Percentiles rank a stretch among this genome's conserved stretches.
These are phyloP conservation scores for Chrysoporthe cubensis DNA, from an alignment of 2,329 filamentous ascomycete genomes.

Conservation along the genomic window DNA sequence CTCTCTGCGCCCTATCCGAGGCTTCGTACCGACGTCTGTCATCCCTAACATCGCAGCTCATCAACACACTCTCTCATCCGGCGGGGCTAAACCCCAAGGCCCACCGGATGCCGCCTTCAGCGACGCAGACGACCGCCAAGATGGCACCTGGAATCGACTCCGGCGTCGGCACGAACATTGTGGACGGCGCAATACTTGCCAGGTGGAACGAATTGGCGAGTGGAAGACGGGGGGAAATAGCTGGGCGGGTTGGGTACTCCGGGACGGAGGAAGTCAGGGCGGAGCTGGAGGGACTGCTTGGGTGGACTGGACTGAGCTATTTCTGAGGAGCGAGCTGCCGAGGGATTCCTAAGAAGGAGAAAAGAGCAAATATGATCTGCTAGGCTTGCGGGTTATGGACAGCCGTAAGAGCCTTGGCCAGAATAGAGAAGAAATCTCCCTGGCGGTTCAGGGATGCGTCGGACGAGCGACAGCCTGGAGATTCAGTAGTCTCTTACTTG, in stretches of 20 bases:
- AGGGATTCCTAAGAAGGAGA: too few relatives aligned
- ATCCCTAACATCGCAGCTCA: constrained; percentile 79
- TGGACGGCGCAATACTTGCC: constrained; percentile 77
- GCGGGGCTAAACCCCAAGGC: constrained; percentile 84
- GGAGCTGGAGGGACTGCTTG: constrained; percentile 68
- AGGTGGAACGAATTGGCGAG: constrained; percentile 78
- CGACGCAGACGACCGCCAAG: constrained; percentile 47
- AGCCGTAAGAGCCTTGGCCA: neutral
- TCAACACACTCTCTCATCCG: constrained; percentile 73
- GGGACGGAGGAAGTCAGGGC: constrained; percentile 69
- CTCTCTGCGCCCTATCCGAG: constrained; percentile 79
- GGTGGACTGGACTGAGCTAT: constrained; percentile 66
- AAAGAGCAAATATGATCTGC: neutral
- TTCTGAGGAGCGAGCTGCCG: constrained; percentile 39
- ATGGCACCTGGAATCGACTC: constrained; percentile 57
- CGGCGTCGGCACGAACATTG: constrained; percentile 65
- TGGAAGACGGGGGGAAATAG: constrained; percentile 72
- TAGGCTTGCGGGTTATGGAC: neutral
- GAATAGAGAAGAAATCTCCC: neutral
- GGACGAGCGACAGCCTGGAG: neutral
- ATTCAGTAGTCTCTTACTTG: neutral
- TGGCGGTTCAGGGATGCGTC: neutral
- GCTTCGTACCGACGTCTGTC: constrained; percentile 81
- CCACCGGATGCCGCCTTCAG: constrained; percentile 63
- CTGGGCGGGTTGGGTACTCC: constrained; percentile 70